Conservation (phyloP, 169 alveolate genomes). For the Eimeria zaria region DNA sequence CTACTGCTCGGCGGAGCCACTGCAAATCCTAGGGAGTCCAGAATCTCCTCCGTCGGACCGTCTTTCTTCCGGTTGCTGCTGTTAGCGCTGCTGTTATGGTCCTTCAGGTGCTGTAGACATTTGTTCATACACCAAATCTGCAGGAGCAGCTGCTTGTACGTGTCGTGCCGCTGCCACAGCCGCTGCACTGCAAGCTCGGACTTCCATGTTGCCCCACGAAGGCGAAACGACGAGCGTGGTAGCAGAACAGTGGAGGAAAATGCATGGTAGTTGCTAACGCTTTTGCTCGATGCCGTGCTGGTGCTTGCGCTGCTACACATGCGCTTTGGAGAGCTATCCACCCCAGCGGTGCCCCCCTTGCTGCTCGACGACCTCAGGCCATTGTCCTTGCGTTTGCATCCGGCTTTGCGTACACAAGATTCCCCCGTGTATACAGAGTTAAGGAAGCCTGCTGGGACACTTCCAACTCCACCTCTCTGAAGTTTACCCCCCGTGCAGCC, state of each 20-base stretch:
- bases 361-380: neutral
- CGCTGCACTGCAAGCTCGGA: constrained; percentile 79
- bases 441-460: neutral
- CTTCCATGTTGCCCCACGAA: constrained; percentile 35
- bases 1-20: constrained; percentile 27
- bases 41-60: constrained; percentile 7
- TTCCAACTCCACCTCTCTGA: neutral
- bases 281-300: neutral
- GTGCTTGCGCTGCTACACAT: neutral
- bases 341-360: neutral
- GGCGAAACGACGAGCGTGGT: constrained; percentile 53
- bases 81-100: neutral
- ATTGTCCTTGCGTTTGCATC: neutral
- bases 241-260: constrained; percentile 65
- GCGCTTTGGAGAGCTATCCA: neutral
- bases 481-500: neutral
- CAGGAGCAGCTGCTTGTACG: constrained; percentile 74
- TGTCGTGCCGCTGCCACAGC: constrained; percentile 68
- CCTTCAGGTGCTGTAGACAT: constrained; percentile 35
- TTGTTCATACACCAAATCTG: constrained; percentile 65
- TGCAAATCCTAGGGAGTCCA: constrained; percentile 46
- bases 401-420: neutral
- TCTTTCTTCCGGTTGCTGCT: neutral
- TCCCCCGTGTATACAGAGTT: neutral
- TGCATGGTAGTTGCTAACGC: constrained; percentile 48